Evolutionary conservation across 1,284 basidiomycete genomes (phyloP), one percentile per base, ranked within the genome.

Genomic region (Moesziomyces parantarcticus): DNA sequence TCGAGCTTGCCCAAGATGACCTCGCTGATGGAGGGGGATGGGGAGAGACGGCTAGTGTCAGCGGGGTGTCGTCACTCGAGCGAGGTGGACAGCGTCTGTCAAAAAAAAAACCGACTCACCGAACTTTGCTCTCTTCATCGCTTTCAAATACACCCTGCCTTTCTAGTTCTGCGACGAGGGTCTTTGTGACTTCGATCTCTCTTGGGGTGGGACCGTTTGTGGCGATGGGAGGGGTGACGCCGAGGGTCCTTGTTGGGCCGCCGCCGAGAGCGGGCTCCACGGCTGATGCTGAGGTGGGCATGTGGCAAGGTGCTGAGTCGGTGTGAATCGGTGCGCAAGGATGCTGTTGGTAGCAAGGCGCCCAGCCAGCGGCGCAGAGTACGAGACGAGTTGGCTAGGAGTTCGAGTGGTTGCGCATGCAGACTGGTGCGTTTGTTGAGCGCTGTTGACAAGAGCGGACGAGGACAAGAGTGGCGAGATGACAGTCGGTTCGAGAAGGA

Each of bases 1-100:
- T 93, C 90, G 48, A 99, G 89, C 67, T 92, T 91, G 29, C 93
- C 95, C 23, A 99, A 88, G 20, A 98, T 93, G 67, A 92, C 89
- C 87, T 99, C 96, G 86, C 95, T 98, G 83, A n/a, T 36, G 16
- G 5, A 10, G 9, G 8, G 11, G 7, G 3, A 36, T 8, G 36
- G 16, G 9, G 20, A 16, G 23, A 13, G 21, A 1, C 34, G 1
- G 16, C 45, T 1, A 5, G 7, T 20, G 45, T 64, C 21, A 58
- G 56, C 41, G 46, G 18, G 34, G 8, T 2, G 43, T 32, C 29
- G 10, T 39, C 18, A 16, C 11, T n/a, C 6, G 5, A 29, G 47
- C 9, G 34, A 9, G 13, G 5, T n/a, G 46, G 54, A 85, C 29
- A 8, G 29, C 29, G 10, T 13, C 10, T 32, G 11, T 13, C 10